These are phyloP conservation scores for Euphorbia celastroides DNA, from an alignment of 441 rosid genomes.

Conservation along the genomic window DNA sequence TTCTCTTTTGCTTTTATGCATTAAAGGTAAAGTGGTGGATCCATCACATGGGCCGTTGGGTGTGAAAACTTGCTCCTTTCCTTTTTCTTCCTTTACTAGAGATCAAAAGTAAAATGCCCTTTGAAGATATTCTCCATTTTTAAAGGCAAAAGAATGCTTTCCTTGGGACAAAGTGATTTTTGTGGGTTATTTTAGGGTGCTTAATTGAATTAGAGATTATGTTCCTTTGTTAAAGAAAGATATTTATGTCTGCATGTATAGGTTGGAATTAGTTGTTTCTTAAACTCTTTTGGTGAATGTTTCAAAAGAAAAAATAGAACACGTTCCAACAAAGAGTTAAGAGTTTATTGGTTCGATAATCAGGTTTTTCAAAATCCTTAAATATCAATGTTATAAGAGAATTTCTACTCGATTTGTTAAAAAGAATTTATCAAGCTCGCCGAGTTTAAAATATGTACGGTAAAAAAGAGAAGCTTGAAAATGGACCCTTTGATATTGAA, in stretches of 20 bases:
- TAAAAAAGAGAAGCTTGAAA: background rate
- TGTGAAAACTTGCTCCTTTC: slow-evolving; percentile 14
- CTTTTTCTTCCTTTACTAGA: background rate
- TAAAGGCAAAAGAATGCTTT: slow-evolving; percentile 1
- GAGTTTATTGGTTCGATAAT: too few species aligned
- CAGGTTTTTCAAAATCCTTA: too few species aligned
- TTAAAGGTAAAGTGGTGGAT: slow-evolving; percentile 6
- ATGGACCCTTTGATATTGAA: background rate
- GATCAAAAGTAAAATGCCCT: background rate
- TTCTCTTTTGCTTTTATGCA: background rate
- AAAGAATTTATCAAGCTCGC: too few species aligned
- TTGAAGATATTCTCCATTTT: slow-evolving; percentile 17
- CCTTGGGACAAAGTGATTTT: slow-evolving; percentile 20
- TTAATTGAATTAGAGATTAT: background rate
- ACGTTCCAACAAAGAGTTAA: too few species aligned
- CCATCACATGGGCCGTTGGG: slow-evolving; percentile 19
- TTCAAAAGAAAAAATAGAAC: slow-evolving; percentile 12
- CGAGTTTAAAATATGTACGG: too few species aligned
- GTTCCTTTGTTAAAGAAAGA: background rate
- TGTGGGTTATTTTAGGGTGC: slow-evolving; percentile 12
- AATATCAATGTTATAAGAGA: too few species aligned
- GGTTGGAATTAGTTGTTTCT: background rate
- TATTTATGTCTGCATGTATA: background rate
- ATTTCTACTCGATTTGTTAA: too few species aligned
- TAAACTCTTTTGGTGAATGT: background rate